These are phyloP conservation scores for Schizophyllum amplum DNA, from an alignment of 1,284 basidiomycete genomes.

Conservation along the genomic window DNA sequence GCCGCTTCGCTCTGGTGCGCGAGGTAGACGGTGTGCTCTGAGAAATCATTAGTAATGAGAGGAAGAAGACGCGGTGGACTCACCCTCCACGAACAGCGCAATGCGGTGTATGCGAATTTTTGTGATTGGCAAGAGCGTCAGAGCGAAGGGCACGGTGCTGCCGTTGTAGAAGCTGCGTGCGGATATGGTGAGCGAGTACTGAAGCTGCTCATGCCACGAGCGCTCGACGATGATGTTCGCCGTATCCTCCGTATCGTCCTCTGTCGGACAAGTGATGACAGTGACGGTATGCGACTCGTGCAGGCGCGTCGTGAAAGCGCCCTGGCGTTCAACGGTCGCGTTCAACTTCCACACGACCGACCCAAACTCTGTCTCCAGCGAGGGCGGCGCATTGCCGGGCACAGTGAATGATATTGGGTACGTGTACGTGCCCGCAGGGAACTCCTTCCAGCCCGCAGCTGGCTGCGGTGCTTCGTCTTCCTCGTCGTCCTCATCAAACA, in stretches of 20 bases:
- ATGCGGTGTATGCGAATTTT: constrained; percentile 83
- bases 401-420: constrained; percentile 94
- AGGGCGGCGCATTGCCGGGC: constrained; percentile 76
- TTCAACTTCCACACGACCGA: constrained; percentile 76
- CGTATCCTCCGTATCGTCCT: constrained; percentile 74
- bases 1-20: constrained; percentile 64
- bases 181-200: constrained; percentile 76
- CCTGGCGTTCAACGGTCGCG: constrained; percentile 79
- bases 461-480: background rate
- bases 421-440: constrained; percentile 53
- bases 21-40: constrained; percentile 79
- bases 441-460: background rate
- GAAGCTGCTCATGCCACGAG: constrained; percentile 88
- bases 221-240: constrained; percentile 85
- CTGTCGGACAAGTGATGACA: constrained; percentile 71
- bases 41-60: background rate
- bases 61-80: constrained; percentile 13
- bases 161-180: constrained; percentile 83
- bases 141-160: constrained; percentile 71
- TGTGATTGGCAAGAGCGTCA: constrained; percentile 78
- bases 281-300: constrained; percentile 66
- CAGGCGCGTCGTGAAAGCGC: constrained; percentile 74
- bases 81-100: constrained; percentile 78
- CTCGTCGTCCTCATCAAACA: background rate
- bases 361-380: constrained; percentile 74